Base-by-base conservation (phyloP, 805 yeast species). In the Starmerella kuoi region DNA sequence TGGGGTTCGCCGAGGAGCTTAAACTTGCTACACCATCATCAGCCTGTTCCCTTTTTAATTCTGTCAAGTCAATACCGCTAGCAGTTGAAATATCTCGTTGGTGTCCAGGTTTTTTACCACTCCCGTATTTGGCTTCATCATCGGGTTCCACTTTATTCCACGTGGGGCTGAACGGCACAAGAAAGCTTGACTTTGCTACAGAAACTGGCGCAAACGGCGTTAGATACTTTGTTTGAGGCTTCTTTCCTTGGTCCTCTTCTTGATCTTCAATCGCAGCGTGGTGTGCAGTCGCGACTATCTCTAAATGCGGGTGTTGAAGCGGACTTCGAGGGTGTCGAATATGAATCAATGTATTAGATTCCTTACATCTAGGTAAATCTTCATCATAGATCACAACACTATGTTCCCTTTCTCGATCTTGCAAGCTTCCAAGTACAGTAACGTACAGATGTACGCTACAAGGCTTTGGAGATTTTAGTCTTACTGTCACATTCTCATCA, bases 281-380 rank as follows among this genome's bases (percentile, higher is more conserved):
- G 11, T 28, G 31, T n/a, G 50, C 46, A 2, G 53, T 49, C 4
- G 42, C 50, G 8, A 40, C 38, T 12, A 49, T 23, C 28, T 50
- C 50, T 14, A 50, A 34, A n/a, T 33, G 45, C 14, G 54, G 54
- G 23, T 33, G 17, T 32, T 46, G 51, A 9, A 50, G 40, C 17
- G 53, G 47, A 31, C 49, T 45, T 12, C 49, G 42, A 25, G 54
- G 54, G 23, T 50, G 52, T 24, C 53, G 23, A 5, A 50, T 17
- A 30, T 50, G 50, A 21, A 50, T 21, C 3, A 21, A 18, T 7
- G 23, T 37, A 4, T 26, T 2, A 48, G 48, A 49, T 4, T 20
- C 11, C 6, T 21, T 20, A 25, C 35, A 37, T 9, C 17, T 12
- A 11, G 43, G 23, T 15, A 50, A 36, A 18, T 38, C 37, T 31